Evolutionary conservation across 495 filamentous ascomycete species (phyloP), one percentile per base, ranked within the genome.

Genomic region (Penicilliopsis zonata): DNA sequence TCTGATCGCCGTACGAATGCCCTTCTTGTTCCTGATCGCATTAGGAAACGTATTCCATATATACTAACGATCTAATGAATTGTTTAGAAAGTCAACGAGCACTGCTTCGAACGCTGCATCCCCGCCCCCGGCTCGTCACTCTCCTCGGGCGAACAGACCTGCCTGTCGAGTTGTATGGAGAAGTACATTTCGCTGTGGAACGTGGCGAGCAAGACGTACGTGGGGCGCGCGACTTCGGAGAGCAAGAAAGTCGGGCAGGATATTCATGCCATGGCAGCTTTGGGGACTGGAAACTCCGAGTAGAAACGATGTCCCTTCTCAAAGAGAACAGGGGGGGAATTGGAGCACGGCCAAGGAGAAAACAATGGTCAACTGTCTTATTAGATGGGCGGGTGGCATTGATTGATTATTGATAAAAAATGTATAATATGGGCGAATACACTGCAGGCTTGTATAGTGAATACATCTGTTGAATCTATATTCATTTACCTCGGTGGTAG

Each of bases 141-240:
- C 29, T 85, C 83, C 21, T 55, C 64, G 33, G 68, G 64, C 46
- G 75, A 86, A 60, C 73, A 78, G 55, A 65, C 70, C 27, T 98
- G 90, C 69, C 69, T 88, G 37, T 80, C 78, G 5, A 60, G 67
- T 38, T 98, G 90, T 65, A 90, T 94, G 81, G 84, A 95, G 53
- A 98, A 98, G 63, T 98, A 98, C 66, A 93, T 95, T 70, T 59
- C 67, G 15, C 72, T 82, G 19, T 98, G 92, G 92, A 94, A 95
- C 55, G 63, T 68, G 35, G 80, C 93, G 36, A 85, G 76, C 56
- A 51, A 69, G 37, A 66, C 76, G 16, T 94, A 93, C 52, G 67
- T 94, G 41, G 47, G 47, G 30, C 69, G 84, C 45, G 68, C 93
- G 57, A 76, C 82, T 48, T 61, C 67, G 36, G 78, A 84, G 46